Evolutionary conservation across 495 filamentous ascomycete genomes (phyloP).

Genomic region (Neurospora tetrasperma): DNA sequence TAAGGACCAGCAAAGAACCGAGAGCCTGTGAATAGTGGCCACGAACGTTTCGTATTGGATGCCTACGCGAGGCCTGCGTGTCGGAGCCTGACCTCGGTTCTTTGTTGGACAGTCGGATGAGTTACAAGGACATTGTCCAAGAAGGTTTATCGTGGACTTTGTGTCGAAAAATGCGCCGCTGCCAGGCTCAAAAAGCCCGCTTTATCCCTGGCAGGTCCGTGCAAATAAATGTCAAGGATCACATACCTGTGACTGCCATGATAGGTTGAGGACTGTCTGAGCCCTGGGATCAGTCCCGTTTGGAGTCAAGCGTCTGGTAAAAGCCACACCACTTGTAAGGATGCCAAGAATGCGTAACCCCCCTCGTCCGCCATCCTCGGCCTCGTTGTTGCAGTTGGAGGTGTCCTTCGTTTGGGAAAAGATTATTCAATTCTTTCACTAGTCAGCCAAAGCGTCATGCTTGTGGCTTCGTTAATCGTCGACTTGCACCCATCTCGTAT

Average conservation of each 20-base stretch:
- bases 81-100: neutral
- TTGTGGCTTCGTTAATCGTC: neutral
- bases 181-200: constrained; percentile 6
- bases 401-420: neutral
- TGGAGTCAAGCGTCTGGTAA: constrained; percentile 9
- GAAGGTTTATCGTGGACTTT: constrained; percentile 4
- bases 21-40: neutral
- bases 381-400: constrained; percentile 16
- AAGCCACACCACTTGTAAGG: neutral
- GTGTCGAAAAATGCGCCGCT: constrained; percentile 16
- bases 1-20: neutral
- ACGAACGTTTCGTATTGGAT: neutral
- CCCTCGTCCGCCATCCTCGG: constrained; percentile 2
- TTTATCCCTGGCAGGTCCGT: constrained; percentile 11
- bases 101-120: constrained; percentile 1
- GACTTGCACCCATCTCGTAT: neutral
- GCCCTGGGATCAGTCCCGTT: constrained; percentile 10
- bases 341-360: constrained; percentile 2
- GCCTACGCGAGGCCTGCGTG: neutral
- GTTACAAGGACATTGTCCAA: constrained; percentile 8
- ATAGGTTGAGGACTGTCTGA: constrained; percentile 11
- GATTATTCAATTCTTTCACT: neutral
- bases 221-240: constrained; percentile 16
- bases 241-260: constrained; percentile 4
- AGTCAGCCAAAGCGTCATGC: neutral